Base-by-base conservation (phyloP, 495 filamentous ascomycete species). In the Annulohypoxylon nitens region DNA sequence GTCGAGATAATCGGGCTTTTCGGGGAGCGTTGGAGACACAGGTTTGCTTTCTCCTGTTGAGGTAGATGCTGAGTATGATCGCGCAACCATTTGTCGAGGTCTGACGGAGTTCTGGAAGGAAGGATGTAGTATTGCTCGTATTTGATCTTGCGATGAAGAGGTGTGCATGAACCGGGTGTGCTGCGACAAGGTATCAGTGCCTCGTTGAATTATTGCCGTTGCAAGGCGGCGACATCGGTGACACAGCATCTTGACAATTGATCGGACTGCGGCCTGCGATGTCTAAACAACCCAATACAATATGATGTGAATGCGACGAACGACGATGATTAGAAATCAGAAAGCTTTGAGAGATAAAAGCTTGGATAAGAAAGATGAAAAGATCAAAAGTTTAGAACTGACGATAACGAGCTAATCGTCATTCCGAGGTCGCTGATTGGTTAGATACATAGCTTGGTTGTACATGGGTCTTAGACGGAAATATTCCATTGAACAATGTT, bases 1-100 rank as follows among this genome's bases (percentile, higher is more conserved):
- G 51, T 80, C 77, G 25, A 86, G 78, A 54, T 78, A 78, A 51
- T 72, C 78, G 63, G 83, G 84, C 57, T 83, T 83, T 62, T 82
- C 77, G 59, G 65, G 51, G n/a, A 50, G 37, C 1, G 66, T 53
- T 2, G 69, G 25, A 7, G 71, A 1, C 10, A 36, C 67, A 37
- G 65, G 11, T 37, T 64, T 37, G 26, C 34, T 20, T 20, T 54
- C 34, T 57, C 66, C 34, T 55, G 72, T 16, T 1, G 54, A 37
- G 37, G 74, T 60, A 33, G 77, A 69, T 43, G 67, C 47, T 25
- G 67, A 72, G 23, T 70, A 64, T 20, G 30, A 23, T 58, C 75
- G 64, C 10, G 30, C 14, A 25, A 41, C 16, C 11, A n/a, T 16
- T n/a, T 39, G 12, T 60, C 33, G 57, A 34, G 61, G 0, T 61